Base-by-base conservation (phyloP, 805 yeast species). In the Sugiyamaella qingdaonensis region DNA sequence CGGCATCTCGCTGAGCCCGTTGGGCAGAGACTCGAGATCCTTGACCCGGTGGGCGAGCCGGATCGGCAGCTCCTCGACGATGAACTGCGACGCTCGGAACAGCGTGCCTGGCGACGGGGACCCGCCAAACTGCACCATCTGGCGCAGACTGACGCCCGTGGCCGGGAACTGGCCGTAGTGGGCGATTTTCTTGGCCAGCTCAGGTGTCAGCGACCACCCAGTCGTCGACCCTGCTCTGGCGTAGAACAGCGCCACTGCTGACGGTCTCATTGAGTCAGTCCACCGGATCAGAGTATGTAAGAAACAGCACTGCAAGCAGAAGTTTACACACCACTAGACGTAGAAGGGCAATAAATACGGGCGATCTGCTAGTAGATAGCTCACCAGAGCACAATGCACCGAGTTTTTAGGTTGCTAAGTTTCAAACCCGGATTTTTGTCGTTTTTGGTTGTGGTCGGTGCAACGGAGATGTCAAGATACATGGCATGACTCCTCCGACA, bases 51-150 rank as follows among this genome's bases (percentile, higher is more conserved):
- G 88, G 1, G 96, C 95, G 47, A 89, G 74, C 55, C 97, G 75
- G 41, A 89, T 87, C 1, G 96, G 96, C 34, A 90, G 76, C 68
- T 90, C 97, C 64, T 88, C 88, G 1, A 86, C 88, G 9, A 86
- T 82, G 65, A 89, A 89, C 66, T 85, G 87, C 5, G 91, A 85
- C 0, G 96, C 96, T 46, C 87, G 78, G 66, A 86, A 90, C 39
- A 88, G 72, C 10, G 86, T 79, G 2, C 95, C 96, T 11, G 86
- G 87, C 32, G 80, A 77, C 5, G 96, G 94, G 44, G 78, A 73
- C 9, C 85, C 82, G 2, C 97, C 96, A 71, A 89, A 86, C 65
- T 87, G 94, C 16, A 89, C 96, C 96, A 89, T 88, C 67, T 88
- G 96, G 54, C 89, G 76, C 55, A 89, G 72, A 2, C 90, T 84